These are phyloP conservation scores for Daldinia vernicosa DNA, from an alignment of 495 filamentous ascomycete species.

Conservation along the genomic window DNA sequence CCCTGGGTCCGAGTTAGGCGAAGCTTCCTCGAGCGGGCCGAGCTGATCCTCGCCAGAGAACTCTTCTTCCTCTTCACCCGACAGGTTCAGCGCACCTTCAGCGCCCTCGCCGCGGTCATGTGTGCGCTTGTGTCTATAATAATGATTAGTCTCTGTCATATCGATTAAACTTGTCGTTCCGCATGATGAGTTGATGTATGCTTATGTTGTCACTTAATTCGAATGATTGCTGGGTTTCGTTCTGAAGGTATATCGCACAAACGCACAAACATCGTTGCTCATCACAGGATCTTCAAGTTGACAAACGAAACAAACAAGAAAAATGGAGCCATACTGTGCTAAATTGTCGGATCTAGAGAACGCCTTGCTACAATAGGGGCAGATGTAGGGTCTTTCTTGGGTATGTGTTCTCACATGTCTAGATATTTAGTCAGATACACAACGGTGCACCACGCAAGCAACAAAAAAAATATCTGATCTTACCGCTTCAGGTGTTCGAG, in stretches of 20 bases:
- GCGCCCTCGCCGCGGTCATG: conserved; percentile 81
- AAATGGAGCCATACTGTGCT: conserved; percentile 79
- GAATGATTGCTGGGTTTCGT: conserved; percentile 39
- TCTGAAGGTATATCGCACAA: conserved; percentile 44
- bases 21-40: conserved; percentile 77
- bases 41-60: conserved; percentile 73
- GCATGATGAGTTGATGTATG: conserved; percentile 49
- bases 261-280: conserved; percentile 52
- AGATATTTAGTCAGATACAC: conserved; percentile 67
- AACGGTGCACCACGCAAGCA: conserved; percentile 48
- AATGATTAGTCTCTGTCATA: conserved; percentile 46
- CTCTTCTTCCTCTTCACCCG: conserved; percentile 82
- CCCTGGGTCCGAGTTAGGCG: conserved; percentile 68
- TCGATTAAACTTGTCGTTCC: conserved; percentile 34
- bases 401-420: conserved; percentile 99
- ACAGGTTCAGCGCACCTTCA: conserved; percentile 70
- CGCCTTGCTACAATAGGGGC: conserved; percentile 96
- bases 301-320: conserved; percentile 46
- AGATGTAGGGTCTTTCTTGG: conserved; percentile 97
- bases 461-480: conserved; percentile 64
- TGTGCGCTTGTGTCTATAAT: conserved; percentile 86
- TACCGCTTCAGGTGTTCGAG: conserved; percentile 99
- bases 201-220: conserved; percentile 42
- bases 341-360: conserved; percentile 98
- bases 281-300: conserved; percentile 47